Conservation (phyloP, 1,284 basidiomycete species). For the Puccinia hordei region DNA sequence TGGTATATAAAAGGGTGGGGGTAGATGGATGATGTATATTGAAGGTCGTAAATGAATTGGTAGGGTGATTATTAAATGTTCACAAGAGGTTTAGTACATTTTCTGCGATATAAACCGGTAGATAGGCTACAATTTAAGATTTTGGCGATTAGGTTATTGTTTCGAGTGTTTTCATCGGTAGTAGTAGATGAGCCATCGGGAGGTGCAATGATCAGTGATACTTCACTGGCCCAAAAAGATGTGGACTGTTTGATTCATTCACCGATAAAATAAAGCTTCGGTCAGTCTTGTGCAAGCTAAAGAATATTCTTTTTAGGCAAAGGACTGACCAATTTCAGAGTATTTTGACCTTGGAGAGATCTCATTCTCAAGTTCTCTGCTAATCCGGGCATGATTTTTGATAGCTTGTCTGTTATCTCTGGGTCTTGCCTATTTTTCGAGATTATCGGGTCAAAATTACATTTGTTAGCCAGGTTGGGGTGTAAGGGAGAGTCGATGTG, state of each 20-base stretch:
- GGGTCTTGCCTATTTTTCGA: slow-evolving; percentile 30
- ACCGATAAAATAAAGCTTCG: not conserved
- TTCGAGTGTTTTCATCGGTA: not conserved
- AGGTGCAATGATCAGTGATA: slow-evolving; percentile 31
- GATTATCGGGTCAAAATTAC: not conserved
- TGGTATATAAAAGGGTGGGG: no score
- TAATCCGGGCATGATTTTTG: slow-evolving; percentile 35
- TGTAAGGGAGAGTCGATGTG: not conserved
- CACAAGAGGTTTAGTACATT: slow-evolving; percentile 28
- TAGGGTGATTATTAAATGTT: not conserved
- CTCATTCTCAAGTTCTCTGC: slow-evolving; percentile 14
- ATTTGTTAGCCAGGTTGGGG: not conserved
- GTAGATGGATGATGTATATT: not conserved
- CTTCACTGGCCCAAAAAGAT: slow-evolving; percentile 39
- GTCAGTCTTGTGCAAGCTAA: not conserved
- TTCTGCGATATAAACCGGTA: slow-evolving; percentile 30
- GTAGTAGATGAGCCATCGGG: slow-evolving; percentile 1
- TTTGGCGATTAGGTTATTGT: slow-evolving; percentile 29
- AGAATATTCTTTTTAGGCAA: not conserved
- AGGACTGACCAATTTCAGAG: slow-evolving; percentile 30
- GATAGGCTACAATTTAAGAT: slow-evolving; percentile 42
- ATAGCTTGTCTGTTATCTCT: slow-evolving; percentile 26
- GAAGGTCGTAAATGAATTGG: not conserved
- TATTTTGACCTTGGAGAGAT: slow-evolving; percentile 23
- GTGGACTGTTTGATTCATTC: not conserved